A percentile compares a stretch with the other conserved stretches of the same genome.
These are phyloP conservation scores for Mesembryanthemum crystallinum DNA, from an alignment of 148 eudicot species.

Conservation along the genomic window DNA sequence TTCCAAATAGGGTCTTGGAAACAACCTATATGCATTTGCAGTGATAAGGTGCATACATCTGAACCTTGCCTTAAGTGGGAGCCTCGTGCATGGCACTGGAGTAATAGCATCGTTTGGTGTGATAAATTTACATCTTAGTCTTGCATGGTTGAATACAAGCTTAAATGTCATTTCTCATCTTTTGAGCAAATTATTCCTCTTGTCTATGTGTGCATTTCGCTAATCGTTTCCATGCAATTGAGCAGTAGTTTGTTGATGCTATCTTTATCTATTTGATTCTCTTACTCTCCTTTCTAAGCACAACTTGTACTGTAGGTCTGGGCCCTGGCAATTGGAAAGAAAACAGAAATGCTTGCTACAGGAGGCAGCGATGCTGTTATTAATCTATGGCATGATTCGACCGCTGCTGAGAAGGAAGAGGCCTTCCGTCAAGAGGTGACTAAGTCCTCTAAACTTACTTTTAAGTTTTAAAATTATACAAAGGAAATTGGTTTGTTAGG, in stretches of 20 bases:
- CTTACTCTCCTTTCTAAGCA: neutral
- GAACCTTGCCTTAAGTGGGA: neutral
- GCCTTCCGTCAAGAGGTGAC: slow-evolving; percentile 84
- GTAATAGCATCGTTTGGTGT: neutral
- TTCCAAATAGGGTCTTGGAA: neutral
- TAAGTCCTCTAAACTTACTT: neutral
- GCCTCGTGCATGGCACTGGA: neutral
- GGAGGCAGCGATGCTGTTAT: slow-evolving; percentile 95
- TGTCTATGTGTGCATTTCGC: neutral
- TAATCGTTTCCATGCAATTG: neutral
- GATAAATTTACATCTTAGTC: neutral
- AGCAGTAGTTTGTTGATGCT: neutral
- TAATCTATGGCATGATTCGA: slow-evolving; percentile 90
- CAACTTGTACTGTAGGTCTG: slow-evolving; percentile 52
- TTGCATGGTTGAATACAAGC: neutral
- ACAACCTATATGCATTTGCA: neutral
- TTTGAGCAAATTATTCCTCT: neutral
- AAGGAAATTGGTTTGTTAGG: neutral
- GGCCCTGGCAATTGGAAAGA: slow-evolving; percentile 90
- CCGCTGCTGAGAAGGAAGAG: slow-evolving; percentile 88
- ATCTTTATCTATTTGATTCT: neutral
- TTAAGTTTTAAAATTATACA: too few relatives aligned
- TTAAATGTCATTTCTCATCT: neutral
- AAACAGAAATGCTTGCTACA: slow-evolving; percentile 92
- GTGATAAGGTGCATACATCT: neutral